Base-by-base conservation (phyloP, 1,139 yeast species). In the Sporopachydermia cereana region DNA sequence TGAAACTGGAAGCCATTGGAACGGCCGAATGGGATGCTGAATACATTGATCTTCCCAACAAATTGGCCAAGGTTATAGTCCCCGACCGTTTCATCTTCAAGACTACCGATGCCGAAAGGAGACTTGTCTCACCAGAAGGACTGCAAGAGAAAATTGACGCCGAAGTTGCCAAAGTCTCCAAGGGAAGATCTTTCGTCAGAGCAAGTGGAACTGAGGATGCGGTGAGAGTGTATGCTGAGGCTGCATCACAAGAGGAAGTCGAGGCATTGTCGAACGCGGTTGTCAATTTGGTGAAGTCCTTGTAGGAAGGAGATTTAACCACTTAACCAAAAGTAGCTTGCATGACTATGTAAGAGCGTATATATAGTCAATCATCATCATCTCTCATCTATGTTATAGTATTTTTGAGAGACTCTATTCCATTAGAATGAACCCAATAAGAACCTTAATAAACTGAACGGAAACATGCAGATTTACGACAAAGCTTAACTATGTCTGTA, bases 151-250 rank as follows among this genome's bases (percentile, higher is more conserved):
- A 76, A 53, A 86, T 91, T 47, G 94, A 91, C 59, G 69, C 57
- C 2, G 59, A 75, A 45, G 91, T 89, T 14, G 58, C 66, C 20
- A 66, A 75, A 55, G 81, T 70, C 55, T 59, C 68, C 0, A 61
- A 67, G 25, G 97, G 93, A 2, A 74, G 98, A 58, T 80, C 95
- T 2, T 91, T 91, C 63, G 97, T 91, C 2, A 77, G 99, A 54
- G 97, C 99, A 7, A 84, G 95, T 50, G 99, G 98, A 17, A 91
- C 99, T 1, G 99, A 91, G 61, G 94, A 93, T 62, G 97, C 96
- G 0, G 97, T 91, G 2, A 76, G 98, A 56, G 85, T 91, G 7
- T 91, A 91, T 55, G 94, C 96, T 1, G 99, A 91, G 61, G 96
- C 96, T 0, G 69, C 67, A 14, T 74, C 76, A 1, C 57, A 57